phyloP scores from a whole-genome alignment of 257 asterid genomes.

The Solanum infundibuliforme region DNA sequence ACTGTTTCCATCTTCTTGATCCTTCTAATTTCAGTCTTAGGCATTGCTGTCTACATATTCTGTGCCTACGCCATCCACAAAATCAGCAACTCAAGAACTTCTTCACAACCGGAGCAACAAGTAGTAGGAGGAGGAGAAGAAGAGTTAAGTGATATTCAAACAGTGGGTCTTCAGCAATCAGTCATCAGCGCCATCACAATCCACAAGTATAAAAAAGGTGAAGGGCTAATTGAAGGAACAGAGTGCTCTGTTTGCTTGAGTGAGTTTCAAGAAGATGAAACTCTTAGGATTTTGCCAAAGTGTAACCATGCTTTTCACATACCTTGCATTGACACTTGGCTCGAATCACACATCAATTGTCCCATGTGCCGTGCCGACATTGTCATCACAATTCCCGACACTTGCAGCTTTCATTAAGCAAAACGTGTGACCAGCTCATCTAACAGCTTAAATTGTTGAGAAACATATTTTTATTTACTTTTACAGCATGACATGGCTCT shows the following conservation, averaged over 20 bases:
- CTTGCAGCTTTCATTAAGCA: neutral
- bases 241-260: slow-evolving; percentile 74
- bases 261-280: slow-evolving; percentile 61
- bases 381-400: no score
- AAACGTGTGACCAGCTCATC: neutral
- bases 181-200: slow-evolving; percentile 47
- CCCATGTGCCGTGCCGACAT: slow-evolving; percentile 63
- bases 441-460: neutral
- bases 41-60: slow-evolving; percentile 23
- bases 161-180: slow-evolving; percentile 47
- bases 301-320: slow-evolving; percentile 82
- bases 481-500: neutral
- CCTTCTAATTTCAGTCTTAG: slow-evolving; percentile 23
- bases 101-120: neutral
- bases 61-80: slow-evolving; percentile 28
- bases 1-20: slow-evolving; percentile 20
- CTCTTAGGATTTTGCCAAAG: slow-evolving; percentile 49
- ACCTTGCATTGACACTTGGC: slow-evolving; percentile 82
- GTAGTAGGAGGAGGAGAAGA: neutral
- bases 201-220: slow-evolving; percentile 43
- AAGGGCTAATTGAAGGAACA: slow-evolving; percentile 51
- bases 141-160: slow-evolving; percentile 28
- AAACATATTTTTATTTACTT: neutral
- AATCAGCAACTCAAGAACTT: slow-evolving; percentile 7
- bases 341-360: slow-evolving; percentile 64